Evolutionary conservation across 108 stramenopile genomes (phyloP), one percentile per base, ranked within the genome.

Genomic region (Licmophora abbreviata): DNA sequence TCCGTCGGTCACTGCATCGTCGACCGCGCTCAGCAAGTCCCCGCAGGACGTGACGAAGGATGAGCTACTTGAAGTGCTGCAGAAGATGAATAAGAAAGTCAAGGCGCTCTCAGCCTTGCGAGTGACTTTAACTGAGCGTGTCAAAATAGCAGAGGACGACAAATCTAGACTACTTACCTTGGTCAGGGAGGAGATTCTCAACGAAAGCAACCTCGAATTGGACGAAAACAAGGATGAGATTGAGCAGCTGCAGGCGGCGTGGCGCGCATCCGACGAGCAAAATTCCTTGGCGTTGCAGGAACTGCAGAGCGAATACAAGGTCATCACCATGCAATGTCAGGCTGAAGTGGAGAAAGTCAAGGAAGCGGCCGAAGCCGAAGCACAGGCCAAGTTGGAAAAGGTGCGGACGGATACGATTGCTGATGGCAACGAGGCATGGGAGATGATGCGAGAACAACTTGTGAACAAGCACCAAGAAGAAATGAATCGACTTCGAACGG

Each of bases 31-130:
- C 34, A 8, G 25, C 10, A 58, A 58, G 7, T 30, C 38, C 21
- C 43, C 37, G 10, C 52, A 68, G 15, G 35, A 24, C 33, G 66
- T 73, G 10, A 60, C 71, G 54, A 87, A 83, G 61, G 81, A 78
- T 45, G 85, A 92, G 53, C 59, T 92, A 17, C 41, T 92, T 20
- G 83, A 83, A 38, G 71, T 87, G 8, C 70, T 92, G 38, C 69
- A 68, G 48, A 87, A 87, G 41, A 83, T 87, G 81, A 85, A 83
- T 66, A 74, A 82, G 53, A 69, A 81, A 37, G 73, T 92, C 63
- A 92, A 87, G 58, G 81, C 83, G 6, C 36, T 85, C 10, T 55
- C 69, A 28, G 51, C 45, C 1, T 38, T 69, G 10, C 63, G 81
- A 7, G 51, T 56, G 1, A 83, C 83, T 68, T 46, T 92, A 27